These are phyloP conservation scores for Saraca asoca DNA, from an alignment of 331 rosid species.

Conservation along the genomic window DNA sequence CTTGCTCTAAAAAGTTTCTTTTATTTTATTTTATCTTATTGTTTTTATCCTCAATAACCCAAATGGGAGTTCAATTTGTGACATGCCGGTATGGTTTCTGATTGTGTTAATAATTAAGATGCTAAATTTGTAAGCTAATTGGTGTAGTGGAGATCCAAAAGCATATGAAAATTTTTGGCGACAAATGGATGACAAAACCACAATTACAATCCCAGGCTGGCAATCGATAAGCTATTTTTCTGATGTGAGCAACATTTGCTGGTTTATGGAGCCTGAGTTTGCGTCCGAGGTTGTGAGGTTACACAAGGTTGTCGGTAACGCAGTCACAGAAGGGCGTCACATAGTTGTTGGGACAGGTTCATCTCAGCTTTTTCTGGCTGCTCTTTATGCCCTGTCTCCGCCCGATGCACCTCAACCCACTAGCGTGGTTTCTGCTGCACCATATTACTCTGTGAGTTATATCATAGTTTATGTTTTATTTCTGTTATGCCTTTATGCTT, in stretches of 20 bases:
- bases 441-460: slow-evolving; percentile 79
- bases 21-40: background rate
- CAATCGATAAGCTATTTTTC: slow-evolving; percentile 86
- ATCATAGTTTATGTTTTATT: background rate
- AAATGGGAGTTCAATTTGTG: background rate
- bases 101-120: slow-evolving; percentile 21
- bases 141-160: slow-evolving; percentile 90
- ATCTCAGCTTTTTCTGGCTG: slow-evolving; percentile 84
- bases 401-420: slow-evolving; percentile 54
- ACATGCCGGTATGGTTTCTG: background rate
- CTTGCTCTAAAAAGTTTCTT: no score
- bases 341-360: slow-evolving; percentile 96
- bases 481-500: background rate
- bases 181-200: slow-evolving; percentile 62
- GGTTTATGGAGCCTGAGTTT: slow-evolving; percentile 85
- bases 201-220: slow-evolving; percentile 81
- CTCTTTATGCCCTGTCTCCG: slow-evolving; percentile 78
- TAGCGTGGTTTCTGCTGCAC: slow-evolving; percentile 71
- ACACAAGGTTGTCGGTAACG: slow-evolving; percentile 80
- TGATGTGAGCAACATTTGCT: slow-evolving; percentile 59
- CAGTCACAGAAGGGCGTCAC: slow-evolving; percentile 67
- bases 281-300: slow-evolving; percentile 66
- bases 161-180: slow-evolving; percentile 80
- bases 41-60: background rate
- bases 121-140: slow-evolving; percentile 10